Evolutionary conservation across 2,329 filamentous ascomycete species (phyloP).

Genomic region (Alternaria infectoria): DNA sequence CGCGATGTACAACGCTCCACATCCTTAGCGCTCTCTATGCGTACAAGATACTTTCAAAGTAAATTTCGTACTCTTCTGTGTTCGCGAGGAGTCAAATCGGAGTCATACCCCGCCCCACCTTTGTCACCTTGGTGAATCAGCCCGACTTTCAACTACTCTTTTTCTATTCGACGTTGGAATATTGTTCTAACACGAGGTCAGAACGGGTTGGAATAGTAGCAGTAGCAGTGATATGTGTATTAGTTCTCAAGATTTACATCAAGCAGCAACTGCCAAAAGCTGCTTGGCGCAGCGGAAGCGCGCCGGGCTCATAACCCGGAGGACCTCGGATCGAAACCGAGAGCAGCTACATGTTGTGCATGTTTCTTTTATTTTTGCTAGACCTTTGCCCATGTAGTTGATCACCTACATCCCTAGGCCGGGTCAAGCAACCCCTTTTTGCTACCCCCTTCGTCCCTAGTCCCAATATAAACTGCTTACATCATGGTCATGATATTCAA

Average conservation of each 20-base stretch:
- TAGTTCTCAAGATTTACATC: neutral
- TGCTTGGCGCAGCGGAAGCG: slow-evolving; percentile 47
- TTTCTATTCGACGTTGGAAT: neutral
- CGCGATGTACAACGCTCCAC: neutral
- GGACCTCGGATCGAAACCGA: slow-evolving; percentile 35
- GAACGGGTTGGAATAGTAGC: neutral
- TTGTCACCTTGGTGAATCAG: neutral
- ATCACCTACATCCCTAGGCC: neutral
- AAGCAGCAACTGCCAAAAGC: slow-evolving; percentile 22
- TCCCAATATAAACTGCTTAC: neutral
- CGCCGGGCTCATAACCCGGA: slow-evolving; percentile 49
- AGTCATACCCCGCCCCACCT: neutral
- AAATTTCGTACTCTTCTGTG: neutral
- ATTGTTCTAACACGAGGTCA: neutral
- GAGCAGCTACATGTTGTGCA: neutral
- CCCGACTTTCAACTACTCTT: neutral
- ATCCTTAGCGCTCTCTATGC: neutral
- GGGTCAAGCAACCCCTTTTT: neutral
- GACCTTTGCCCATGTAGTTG: neutral
- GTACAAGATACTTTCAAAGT: neutral
- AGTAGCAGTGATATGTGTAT: neutral
- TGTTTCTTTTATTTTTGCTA: neutral
- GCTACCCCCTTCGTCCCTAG: neutral
- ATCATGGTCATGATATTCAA: neutral
- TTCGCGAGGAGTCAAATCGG: neutral